Evolutionary conservation across 192 early-diverging fungal genomes (phyloP), one percentile per base, ranked within the genome.

Genomic region (Thamnidium elegans): DNA sequence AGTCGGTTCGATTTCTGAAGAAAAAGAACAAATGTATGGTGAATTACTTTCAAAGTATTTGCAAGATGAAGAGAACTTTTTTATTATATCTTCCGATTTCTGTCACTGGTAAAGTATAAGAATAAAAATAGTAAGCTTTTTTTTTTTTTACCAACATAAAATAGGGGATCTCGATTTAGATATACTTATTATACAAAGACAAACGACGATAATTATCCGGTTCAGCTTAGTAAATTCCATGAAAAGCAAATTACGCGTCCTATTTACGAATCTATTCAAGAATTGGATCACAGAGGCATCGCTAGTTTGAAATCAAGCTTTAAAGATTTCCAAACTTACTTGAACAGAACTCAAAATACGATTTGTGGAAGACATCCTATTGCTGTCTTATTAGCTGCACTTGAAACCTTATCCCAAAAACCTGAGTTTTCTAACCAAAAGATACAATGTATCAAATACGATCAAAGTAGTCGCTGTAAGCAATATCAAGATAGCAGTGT

Each of bases 51-150:
- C 89, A 8, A 81, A 80, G 6, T 96, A 95, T 67, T 73, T 98
- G 15, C 68, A 72, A 9, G 74, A 90, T 55, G 75, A 84, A 8
- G 63, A 81, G 48, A 92, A 86, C 56, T 72, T 97, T 9, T 96
- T 99, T 83, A 82, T 99, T 19, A 80, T 99, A n/a, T 99, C 97
- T 32, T 90, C 89, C 1, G 97, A 99, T 69, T 99, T 99, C 71
- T 97, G 97, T 74, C 97, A 99, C 74, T 99, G 94, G 89, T 82
- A 76, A 68, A 47, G 13, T n/a, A n/a, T n/a, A n/a, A n/a, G n/a
- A n/a, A n/a, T n/a, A n/a, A n/a, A n/a, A n/a, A n/a, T n/a, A n/a
- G n/a, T n/a, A n/a, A n/a, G n/a, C n/a, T n/a, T n/a, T n/a, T n/a
- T n/a, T n/a, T 10, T 19, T 10, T 10, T 48, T 14, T 6, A 17